Conservation (phyloP, 306 rosid genomes). For the Canavalia ensiformis region DNA sequence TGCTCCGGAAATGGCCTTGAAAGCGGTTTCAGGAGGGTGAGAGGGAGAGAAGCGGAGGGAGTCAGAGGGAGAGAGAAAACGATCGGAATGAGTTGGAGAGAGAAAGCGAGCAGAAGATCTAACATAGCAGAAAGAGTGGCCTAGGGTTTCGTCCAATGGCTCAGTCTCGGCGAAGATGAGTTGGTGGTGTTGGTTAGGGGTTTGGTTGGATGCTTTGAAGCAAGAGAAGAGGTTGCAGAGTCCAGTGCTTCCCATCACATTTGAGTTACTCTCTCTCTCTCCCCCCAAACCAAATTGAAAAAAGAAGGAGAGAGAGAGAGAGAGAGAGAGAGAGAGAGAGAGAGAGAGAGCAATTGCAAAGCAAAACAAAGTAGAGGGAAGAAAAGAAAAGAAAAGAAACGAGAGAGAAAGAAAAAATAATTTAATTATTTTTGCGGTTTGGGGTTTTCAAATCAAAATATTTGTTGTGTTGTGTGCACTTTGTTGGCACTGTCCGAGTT, state of each 20-base stretch:
- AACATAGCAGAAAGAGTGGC: constrained; percentile 91
- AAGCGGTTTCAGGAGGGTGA: constrained; percentile 70
- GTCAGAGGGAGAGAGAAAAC: constrained; percentile 77
- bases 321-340: background rate
- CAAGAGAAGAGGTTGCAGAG: constrained; percentile 75
- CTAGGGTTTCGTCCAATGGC: constrained; percentile 92
- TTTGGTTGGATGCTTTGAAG: constrained; percentile 54
- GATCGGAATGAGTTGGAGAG: constrained; percentile 89
- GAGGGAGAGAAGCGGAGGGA: constrained; percentile 87
- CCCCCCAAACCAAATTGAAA: background rate
- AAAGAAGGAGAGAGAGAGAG: background rate
- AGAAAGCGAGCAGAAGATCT: constrained; percentile 81
- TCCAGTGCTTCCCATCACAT: constrained; percentile 92
- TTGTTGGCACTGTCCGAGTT: constrained; percentile 33
- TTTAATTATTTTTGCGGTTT: background rate
- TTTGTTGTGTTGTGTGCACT: constrained; percentile 37
- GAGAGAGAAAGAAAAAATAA: background rate
- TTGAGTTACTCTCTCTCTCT: constrained; percentile 51
- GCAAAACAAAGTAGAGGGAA: background rate
- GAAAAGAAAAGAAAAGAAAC: background rate
- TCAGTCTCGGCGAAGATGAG: constrained; percentile 65
- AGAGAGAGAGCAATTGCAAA: background rate
- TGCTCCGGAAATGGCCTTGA: constrained; percentile 88
- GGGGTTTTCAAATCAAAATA: constrained; percentile 25
- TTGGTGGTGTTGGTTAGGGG: constrained; percentile 63